These are phyloP conservation scores for Manihot esculenta DNA, from an alignment of 441 rosid genomes.

Conservation along the genomic window DNA sequence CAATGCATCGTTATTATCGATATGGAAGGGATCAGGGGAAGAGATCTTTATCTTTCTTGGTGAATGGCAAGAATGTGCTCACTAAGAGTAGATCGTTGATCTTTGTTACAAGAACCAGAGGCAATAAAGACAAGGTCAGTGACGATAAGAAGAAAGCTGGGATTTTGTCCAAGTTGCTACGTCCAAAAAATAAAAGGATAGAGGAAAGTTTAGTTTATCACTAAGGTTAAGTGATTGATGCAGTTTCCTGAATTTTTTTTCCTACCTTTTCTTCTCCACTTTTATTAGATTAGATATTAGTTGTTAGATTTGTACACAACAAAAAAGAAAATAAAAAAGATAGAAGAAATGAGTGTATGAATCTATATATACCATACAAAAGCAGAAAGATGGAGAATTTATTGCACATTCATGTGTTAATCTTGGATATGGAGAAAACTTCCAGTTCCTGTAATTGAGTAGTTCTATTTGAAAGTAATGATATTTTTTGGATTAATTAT, in stretches of 20 bases:
- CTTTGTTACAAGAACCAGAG: constrained; percentile 25
- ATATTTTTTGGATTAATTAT: too few species aligned
- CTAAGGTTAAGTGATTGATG: neutral
- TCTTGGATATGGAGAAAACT: neutral
- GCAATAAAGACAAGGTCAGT: constrained; percentile 1
- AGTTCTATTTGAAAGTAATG: too few species aligned
- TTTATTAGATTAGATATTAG: neutral
- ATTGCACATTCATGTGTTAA: neutral
- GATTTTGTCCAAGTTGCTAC: constrained; percentile 41
- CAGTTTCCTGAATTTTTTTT: neutral
- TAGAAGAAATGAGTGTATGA: neutral
- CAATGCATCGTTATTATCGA: constrained; percentile 36
- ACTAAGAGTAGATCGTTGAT: constrained; percentile 49
- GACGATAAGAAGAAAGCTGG: constrained; percentile 31
- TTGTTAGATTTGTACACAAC: neutral
- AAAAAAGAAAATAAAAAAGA: neutral
- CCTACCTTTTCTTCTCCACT: neutral
- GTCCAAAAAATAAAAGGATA: constrained; percentile 25
- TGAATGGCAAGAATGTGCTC: constrained; percentile 32
- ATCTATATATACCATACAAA: neutral
- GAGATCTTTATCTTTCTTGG: constrained; percentile 28
- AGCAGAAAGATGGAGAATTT: neutral
- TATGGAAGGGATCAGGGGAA: constrained; percentile 26
- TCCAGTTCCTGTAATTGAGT: too few species aligned
- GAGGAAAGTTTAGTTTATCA: constrained; percentile 19